Evolutionary conservation across 2,329 filamentous ascomycete species (phyloP).

Genomic region (Botrytis deweyae): DNA sequence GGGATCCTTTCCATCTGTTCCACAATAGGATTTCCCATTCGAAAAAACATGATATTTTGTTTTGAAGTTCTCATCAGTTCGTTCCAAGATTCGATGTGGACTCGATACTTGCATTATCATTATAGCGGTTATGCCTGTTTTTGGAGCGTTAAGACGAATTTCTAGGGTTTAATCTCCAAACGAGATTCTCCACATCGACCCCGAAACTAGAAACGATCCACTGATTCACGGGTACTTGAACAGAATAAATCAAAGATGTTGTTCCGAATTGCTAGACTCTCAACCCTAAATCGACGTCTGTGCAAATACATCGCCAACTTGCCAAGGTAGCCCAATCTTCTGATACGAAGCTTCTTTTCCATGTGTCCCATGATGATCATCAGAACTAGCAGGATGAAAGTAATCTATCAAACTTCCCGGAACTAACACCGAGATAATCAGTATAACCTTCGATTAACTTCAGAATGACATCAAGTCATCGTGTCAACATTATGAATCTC

Average conservation of each 20-base stretch:
- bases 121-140: background rate
- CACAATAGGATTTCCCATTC: background rate
- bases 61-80: background rate
- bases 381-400: background rate
- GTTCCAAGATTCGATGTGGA: background rate
- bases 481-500: background rate
- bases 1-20: background rate
- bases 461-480: constrained; percentile 2
- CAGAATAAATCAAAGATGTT: background rate
- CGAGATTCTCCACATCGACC: constrained; percentile 1
- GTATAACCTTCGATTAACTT: background rate
- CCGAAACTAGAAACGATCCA: background rate
- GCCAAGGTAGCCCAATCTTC: background rate
- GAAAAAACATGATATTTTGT: background rate
- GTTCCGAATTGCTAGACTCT: constrained; percentile 9
- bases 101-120: background rate
- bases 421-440: background rate
- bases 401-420: background rate
- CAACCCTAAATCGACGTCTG: constrained; percentile 36
- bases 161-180: background rate
- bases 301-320: constrained; percentile 23
- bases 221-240: background rate
- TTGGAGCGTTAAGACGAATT: background rate
- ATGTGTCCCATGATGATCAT: background rate
- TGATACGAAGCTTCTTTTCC: constrained; percentile 15